phyloP scores from a whole-genome alignment of 2,329 filamentous ascomycete genomes.

The Cladobotryum mycophilum region DNA sequence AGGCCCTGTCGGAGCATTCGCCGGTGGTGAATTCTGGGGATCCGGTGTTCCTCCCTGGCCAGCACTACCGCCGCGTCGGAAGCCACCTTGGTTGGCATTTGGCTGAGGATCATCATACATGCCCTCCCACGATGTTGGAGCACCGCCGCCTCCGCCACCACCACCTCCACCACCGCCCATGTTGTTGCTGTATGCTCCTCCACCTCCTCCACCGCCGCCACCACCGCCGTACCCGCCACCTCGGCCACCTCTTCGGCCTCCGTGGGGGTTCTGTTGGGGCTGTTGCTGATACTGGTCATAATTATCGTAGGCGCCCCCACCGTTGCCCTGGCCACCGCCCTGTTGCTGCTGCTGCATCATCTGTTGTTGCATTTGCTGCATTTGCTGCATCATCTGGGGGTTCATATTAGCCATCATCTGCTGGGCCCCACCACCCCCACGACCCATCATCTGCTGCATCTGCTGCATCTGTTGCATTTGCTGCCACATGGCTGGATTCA shows the following conservation, averaged over 20 bases:
- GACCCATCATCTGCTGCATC: conserved; percentile 52
- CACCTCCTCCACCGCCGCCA: conserved; percentile 26
- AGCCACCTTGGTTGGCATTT: conserved; percentile 47
- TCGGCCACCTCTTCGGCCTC: conserved; percentile 14
- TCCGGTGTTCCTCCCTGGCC: conserved; percentile 34
- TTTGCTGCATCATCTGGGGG: conserved; percentile 54
- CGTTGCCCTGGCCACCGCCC: conserved; percentile 21
- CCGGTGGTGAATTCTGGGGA: conserved; percentile 43
- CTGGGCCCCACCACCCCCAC: conserved; percentile 30
- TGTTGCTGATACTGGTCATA: conserved; percentile 42
- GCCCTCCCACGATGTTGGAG: conserved; percentile 88
- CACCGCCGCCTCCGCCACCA: conserved; percentile 46
- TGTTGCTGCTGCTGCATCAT: conserved; percentile 34
- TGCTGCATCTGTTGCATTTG: conserved; percentile 73
- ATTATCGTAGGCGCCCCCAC: conserved; percentile 23
- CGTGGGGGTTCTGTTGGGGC: conserved; percentile 29
- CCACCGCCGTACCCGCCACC: conserved; percentile 23
- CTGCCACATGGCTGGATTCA: conserved; percentile 72
- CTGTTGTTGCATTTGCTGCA: conserved; percentile 41
- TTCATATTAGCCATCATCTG: conserved; percentile 39
- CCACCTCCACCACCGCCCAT: conserved; percentile 29
- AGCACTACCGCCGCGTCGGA: conserved; percentile 35
- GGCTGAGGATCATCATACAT: conserved; percentile 97
- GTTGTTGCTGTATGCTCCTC: conserved; percentile 17
- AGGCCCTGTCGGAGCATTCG: conserved; percentile 78